These are phyloP conservation scores for Trichosanthes cucumerina DNA, from an alignment of 306 rosid genomes.

Conservation along the genomic window DNA sequence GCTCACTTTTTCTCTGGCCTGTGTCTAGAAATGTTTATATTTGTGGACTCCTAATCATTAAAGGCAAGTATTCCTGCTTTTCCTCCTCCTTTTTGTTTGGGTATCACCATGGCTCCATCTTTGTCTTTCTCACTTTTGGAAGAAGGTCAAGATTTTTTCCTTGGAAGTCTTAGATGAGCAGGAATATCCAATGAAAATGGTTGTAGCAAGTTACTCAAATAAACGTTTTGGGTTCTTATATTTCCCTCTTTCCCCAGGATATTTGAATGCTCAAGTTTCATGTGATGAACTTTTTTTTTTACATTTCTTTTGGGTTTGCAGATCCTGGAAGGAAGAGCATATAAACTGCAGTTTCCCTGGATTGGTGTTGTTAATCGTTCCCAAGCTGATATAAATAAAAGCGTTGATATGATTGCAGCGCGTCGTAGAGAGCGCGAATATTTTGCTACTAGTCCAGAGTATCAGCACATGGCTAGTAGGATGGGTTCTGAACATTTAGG, in stretches of 20 bases:
- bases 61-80: background rate
- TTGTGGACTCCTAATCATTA: no score
- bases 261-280: background rate
- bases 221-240: background rate
- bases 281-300: background rate
- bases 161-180: background rate
- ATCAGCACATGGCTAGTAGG: slow-evolving; percentile 25
- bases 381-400: slow-evolving; percentile 42
- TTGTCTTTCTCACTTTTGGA: background rate
- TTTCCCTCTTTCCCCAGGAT: background rate
- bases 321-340: slow-evolving; percentile 36
- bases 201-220: background rate
- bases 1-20: no score
- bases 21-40: no score
- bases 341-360: slow-evolving; percentile 41
- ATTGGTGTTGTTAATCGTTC: slow-evolving; percentile 43
- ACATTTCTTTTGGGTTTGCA: background rate
- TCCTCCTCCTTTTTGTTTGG: background rate
- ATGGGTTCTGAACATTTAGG: slow-evolving; percentile 47
- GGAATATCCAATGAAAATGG: background rate
- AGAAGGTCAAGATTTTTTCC: background rate
- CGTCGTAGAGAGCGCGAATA: slow-evolving; percentile 35
- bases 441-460: slow-evolving; percentile 27
- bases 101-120: background rate
- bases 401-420: slow-evolving; percentile 40